A percentile compares a stretch with the other conserved stretches of the same genome.
Evolutionary conservation across 257 asterid species (phyloP).

Genomic region (Solanum habrochaites): DNA sequence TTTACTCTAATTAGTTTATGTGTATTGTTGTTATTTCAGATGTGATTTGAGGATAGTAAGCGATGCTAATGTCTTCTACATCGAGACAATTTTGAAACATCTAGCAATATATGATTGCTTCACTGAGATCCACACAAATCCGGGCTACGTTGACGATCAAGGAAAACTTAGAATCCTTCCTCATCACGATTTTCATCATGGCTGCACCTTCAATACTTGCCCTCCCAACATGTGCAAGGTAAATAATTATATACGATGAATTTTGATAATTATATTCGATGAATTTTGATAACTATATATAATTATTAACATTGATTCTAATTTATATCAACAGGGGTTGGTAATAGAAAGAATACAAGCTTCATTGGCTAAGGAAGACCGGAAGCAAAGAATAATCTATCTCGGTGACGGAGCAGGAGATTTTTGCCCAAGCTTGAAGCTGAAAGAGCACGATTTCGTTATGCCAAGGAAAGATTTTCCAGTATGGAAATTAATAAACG

Average conservation of each 20-base stretch:
- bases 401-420: conserved; percentile 30
- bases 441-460: conserved; percentile 7
- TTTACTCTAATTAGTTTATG: too few species aligned
- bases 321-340: conserved; percentile 7
- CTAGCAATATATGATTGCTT: conserved; percentile 46
- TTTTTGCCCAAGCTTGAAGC: conserved; percentile 25
- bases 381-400: conserved; percentile 21
- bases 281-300: too few species aligned
- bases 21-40: conserved; percentile 2
- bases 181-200: conserved; percentile 47
- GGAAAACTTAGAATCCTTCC: conserved; percentile 68
- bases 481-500: conserved; percentile 22
- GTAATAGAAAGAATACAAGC: conserved; percentile 17
- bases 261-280: too few species aligned
- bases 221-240: conserved; percentile 91
- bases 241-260: neutral
- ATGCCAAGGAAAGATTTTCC: conserved; percentile 30
- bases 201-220: conserved; percentile 31
- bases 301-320: neutral
- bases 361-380: conserved; percentile 6
- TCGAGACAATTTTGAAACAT: conserved; percentile 65
- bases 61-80: conserved; percentile 71
- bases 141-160: conserved; percentile 43
- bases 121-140: conserved; percentile 63
- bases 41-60: conserved; percentile 86